These are phyloP conservation scores for Neurospora cerealis DNA, from an alignment of 495 filamentous ascomycete genomes.

Conservation along the genomic window DNA sequence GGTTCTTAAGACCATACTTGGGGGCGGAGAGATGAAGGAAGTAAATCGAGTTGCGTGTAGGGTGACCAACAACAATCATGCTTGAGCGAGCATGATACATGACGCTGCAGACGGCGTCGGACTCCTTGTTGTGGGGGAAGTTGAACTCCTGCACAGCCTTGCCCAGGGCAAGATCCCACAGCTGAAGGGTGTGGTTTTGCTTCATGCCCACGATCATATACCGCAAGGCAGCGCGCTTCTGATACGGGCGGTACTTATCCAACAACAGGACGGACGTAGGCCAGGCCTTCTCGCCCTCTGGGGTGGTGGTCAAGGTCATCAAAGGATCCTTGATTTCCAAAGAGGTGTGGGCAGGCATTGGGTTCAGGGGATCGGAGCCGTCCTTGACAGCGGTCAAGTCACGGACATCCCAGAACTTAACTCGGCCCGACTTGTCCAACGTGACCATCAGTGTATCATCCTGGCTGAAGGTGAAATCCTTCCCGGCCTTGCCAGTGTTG, in stretches of 20 bases:
- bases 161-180: slow-evolving; percentile 94
- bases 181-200: slow-evolving; percentile 96
- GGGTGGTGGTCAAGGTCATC: slow-evolving; percentile 66
- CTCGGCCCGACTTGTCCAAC: slow-evolving; percentile 86
- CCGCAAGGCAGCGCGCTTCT: slow-evolving; percentile 72
- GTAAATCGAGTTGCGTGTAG: slow-evolving; percentile 93
- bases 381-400: slow-evolving; percentile 52
- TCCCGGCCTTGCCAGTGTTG: slow-evolving; percentile 92
- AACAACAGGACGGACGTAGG: slow-evolving; percentile 92
- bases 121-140: slow-evolving; percentile 92
- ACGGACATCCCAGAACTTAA: slow-evolving; percentile 95
- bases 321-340: slow-evolving; percentile 70
- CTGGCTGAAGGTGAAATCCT: slow-evolving; percentile 95
- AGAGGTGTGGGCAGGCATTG: slow-evolving; percentile 41
- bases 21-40: slow-evolving; percentile 91
- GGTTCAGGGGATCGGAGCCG: slow-evolving; percentile 41
- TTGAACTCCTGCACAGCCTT: slow-evolving; percentile 96
- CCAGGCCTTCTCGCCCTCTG: slow-evolving; percentile 78
- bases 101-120: slow-evolving; percentile 92
- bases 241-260: slow-evolving; percentile 86
- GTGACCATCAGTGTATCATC: slow-evolving; percentile 92
- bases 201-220: slow-evolving; percentile 97
- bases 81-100: slow-evolving; percentile 82
- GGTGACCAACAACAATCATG: slow-evolving; percentile 90
- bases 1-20: slow-evolving; percentile 66